Conservation (phyloP, 805 yeast species). For the Debaryomyces tyrocola region DNA sequence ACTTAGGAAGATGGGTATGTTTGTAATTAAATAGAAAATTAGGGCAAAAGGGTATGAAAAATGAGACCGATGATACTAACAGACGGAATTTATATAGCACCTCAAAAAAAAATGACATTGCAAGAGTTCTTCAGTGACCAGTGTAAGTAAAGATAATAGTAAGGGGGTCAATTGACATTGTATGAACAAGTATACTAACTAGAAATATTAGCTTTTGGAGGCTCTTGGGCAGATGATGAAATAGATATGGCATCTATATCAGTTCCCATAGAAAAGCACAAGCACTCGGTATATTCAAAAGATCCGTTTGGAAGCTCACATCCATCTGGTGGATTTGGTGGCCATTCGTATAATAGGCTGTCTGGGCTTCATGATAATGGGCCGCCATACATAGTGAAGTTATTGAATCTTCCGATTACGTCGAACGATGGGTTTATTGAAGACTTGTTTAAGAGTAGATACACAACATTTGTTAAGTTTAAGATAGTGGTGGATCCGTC, state of each 20-base stretch:
- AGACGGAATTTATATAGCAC: conserved; percentile 21
- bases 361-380: conserved; percentile 19
- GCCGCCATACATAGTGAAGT: conserved; percentile 68
- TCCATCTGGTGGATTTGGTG: conserved; percentile 7
- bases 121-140: conserved; percentile 47
- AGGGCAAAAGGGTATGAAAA: neutral
- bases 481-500: conserved; percentile 59
- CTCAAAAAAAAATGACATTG: conserved; percentile 47
- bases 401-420: conserved; percentile 58
- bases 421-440: conserved; percentile 51
- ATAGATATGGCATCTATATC: conserved; percentile 45
- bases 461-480: conserved; percentile 55
- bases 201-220: conserved; percentile 36
- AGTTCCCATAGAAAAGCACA: conserved; percentile 40
- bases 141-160: conserved; percentile 32
- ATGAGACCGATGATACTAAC: conserved; percentile 5
- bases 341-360: conserved; percentile 9
- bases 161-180: neutral
- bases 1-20: conserved; percentile 12
- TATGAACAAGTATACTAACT: conserved; percentile 14
- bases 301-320: conserved; percentile 9
- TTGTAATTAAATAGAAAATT: neutral
- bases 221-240: conserved; percentile 50
- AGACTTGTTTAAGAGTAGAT: conserved; percentile 64
- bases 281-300: conserved; percentile 9